Conservation (phyloP, 2,329 filamentous ascomycete genomes). For the Arachnopeziza araneosa region DNA sequence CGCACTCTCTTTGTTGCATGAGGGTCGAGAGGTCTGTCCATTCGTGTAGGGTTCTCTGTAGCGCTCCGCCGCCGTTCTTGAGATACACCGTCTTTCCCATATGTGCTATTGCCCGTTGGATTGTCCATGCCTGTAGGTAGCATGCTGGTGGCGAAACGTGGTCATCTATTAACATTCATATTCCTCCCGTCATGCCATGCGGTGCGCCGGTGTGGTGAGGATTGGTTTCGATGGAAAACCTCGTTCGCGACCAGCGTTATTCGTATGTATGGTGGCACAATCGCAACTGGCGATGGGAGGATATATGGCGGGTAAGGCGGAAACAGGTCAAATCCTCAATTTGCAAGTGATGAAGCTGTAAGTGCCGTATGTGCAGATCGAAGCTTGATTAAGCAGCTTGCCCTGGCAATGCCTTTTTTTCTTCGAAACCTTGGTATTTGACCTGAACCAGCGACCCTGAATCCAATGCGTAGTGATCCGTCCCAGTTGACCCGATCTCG, state of each 20-base stretch:
- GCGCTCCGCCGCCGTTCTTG: constrained; percentile 27
- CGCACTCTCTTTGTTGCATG: constrained; percentile 20
- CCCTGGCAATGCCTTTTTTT: neutral
- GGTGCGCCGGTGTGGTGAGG: neutral
- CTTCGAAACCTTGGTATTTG: neutral
- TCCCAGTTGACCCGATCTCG: neutral
- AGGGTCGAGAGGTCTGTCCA: constrained; percentile 25
- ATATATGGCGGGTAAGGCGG: neutral
- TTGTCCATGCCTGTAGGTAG: constrained; percentile 42
- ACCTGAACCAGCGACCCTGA: too few species aligned
- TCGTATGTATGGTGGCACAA: neutral
- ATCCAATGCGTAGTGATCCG: neutral
- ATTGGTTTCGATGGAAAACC: neutral
- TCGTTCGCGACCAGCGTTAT: neutral
- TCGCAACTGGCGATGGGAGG: neutral
- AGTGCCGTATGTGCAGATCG: neutral
- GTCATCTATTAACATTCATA: constrained; percentile 23
- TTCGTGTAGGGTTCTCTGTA: constrained; percentile 23
- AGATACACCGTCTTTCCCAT: constrained; percentile 26
- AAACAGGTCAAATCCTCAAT: neutral
- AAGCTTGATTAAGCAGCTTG: neutral
- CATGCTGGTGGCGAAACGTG: constrained; percentile 33
- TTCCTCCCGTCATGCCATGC: constrained; percentile 7
- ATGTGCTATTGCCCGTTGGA: constrained; percentile 33
- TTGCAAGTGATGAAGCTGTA: neutral